These are phyloP conservation scores for Alternaria infectoria DNA, from an alignment of 2,329 filamentous ascomycete species.

Conservation along the genomic window DNA sequence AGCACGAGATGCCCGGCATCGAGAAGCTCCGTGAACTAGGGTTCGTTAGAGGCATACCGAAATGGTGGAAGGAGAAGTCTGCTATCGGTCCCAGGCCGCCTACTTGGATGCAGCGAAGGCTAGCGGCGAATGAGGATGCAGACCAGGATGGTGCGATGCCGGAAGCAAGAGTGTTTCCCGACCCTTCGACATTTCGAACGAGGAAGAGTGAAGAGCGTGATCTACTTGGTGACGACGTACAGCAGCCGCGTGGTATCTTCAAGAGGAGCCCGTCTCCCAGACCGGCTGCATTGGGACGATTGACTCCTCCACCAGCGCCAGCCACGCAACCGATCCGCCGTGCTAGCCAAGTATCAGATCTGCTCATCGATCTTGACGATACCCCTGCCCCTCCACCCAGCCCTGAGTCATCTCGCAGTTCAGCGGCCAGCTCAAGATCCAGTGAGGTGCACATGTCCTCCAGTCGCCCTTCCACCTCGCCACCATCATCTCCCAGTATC, in stretches of 20 bases:
- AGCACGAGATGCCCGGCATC: slow-evolving; percentile 86
- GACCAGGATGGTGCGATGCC: neutral
- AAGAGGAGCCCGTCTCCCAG: neutral
- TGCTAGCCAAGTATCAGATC: neutral
- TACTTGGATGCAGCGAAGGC: slow-evolving; percentile 35
- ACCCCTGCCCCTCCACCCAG: neutral
- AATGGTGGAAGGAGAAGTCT: slow-evolving; percentile 62
- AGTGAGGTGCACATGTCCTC: neutral
- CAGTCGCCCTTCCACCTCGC: neutral
- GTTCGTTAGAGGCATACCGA: slow-evolving; percentile 59
- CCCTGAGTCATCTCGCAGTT: neutral
- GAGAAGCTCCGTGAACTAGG: slow-evolving; percentile 72
- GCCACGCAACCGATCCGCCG: neutral
- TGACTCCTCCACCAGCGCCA: neutral
- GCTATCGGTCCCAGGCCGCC: slow-evolving; percentile 25
- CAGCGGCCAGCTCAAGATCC: neutral
- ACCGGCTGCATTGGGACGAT: neutral
- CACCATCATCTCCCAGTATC: neutral
- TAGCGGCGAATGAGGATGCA: slow-evolving; percentile 10
- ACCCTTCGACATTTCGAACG: slow-evolving; percentile 4
- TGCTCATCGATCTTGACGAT: slow-evolving; percentile 20
- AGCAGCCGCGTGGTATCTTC: neutral
- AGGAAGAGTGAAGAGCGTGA: neutral
- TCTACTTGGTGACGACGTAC: neutral
- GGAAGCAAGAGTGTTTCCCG: slow-evolving; percentile 8